Base-by-base conservation (phyloP, 139 green algal species). In the Nannochloris sp. region DNA sequence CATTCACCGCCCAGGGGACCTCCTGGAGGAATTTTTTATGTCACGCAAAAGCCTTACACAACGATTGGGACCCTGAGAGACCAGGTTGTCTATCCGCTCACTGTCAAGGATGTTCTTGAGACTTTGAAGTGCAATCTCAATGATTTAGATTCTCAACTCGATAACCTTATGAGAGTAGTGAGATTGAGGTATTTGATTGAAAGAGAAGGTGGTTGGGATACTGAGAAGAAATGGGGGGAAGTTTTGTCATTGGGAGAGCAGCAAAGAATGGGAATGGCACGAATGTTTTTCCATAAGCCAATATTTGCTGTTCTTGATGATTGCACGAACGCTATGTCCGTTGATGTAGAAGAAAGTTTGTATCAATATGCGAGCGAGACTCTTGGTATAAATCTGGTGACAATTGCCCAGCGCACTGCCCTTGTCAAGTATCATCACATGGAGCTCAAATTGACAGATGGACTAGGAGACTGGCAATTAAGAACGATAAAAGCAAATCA, bases 231-330 rank as follows among this genome's bases (percentile, higher is more conserved):
- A 31, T 91, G 84, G 84, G 79, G 79, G 54, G 78, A 91, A 24
- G 69, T 73, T 18, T 70, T 91, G 24, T 85, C 76, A 2, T 63
- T 91, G 10, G 84, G 84, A 54, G 84, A 91, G 70, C 84, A 90
- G 72, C 84, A 91, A 74, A 79, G 84, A 25, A 61, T 91, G 48
- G 84, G 84, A 62, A 89, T 91, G 84, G 84, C 83, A 3, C 66
- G 84, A 23, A 69, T 90, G 15, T 90, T 90, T 65, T 90, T 81
- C 75, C 84, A 90, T 55, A 44, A 50, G 15, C 84, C 84, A 10
- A 63, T 60, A 15, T 90, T 81, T 49, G 80, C 66, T 2, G 65
- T 90, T 10, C 64, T 90, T 46, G 84, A 90, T 44, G 83, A 90
- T 64, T 89, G 83, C 75, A 90, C 84, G 27, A 90, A 88, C 58